phyloP scores from a whole-genome alignment of 1,284 basidiomycete species.

The Microstroma glucosiphilum region DNA sequence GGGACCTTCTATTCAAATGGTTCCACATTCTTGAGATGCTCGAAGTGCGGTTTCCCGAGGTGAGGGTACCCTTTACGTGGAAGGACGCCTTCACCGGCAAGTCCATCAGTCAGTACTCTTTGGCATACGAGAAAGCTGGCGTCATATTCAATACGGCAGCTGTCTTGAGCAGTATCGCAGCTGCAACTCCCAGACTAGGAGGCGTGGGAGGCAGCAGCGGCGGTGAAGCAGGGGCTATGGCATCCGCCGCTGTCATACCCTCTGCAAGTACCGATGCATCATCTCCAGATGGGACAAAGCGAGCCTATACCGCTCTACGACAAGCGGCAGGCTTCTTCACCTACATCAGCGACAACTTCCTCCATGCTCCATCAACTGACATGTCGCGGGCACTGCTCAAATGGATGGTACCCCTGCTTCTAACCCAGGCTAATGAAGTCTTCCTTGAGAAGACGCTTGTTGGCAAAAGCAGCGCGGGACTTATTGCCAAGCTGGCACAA shows the following conservation, averaged over 20 bases:
- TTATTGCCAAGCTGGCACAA: constrained; percentile 78
- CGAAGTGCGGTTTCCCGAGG: constrained; percentile 91
- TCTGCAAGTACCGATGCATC: constrained; percentile 7
- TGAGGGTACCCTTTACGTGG: constrained; percentile 90
- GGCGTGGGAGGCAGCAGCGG: neutral
- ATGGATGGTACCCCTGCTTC: constrained; percentile 74
- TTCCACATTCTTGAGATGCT: constrained; percentile 97
- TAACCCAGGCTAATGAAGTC: constrained; percentile 91
- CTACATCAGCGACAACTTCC: constrained; percentile 98
- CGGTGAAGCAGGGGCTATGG: neutral
- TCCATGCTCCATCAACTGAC: constrained; percentile 96
- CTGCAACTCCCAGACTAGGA: constrained; percentile 60
- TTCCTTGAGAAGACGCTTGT: constrained; percentile 81
- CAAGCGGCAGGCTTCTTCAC: constrained; percentile 95
- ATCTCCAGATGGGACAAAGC: constrained; percentile 73
- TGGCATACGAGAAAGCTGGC: constrained; percentile 97
- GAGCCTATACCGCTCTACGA: constrained; percentile 84
- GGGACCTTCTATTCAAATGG: constrained; percentile 96
- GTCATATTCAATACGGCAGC: constrained; percentile 94
- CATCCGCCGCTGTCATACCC: constrained; percentile 1
- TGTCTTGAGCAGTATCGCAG: constrained; percentile 82
- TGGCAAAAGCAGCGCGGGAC: constrained; percentile 59
- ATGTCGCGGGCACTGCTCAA: constrained; percentile 89
- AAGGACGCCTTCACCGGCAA: constrained; percentile 77
- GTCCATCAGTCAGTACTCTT: constrained; percentile 84